Evolutionary conservation across 345 rosid genomes (phyloP), one percentile per base, ranked within the genome.

Genomic region (Rubroshorea leprosula): DNA sequence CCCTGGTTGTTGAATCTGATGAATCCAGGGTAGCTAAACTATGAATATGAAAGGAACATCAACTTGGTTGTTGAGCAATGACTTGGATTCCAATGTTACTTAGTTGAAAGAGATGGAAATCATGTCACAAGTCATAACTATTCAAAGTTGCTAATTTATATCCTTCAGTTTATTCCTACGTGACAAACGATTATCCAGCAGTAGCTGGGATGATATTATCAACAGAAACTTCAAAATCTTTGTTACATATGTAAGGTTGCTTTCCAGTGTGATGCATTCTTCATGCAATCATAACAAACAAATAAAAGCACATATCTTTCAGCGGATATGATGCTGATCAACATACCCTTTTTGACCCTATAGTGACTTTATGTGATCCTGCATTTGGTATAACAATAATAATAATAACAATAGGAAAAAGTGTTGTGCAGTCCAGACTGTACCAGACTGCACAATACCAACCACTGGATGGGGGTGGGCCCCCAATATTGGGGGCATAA

Each of bases 21-120:
- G 63, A 66, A 62, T 61, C 49, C 25, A 26, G 58, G 56, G 23
- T 51, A 29, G 58, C 4, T 46, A 51, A 72, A 55, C n/a, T n/a
- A n/a, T n/a, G n/a, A 55, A 23, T 51, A 50, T 24, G 59, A 70
- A 50, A 54, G 50, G 53, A 26, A 46, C 54, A 25, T 54, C 59
- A 26, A 60, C 65, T 67, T 60, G 72, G 60, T 59, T 75, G 86
- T 65, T 80, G 85, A 72, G 68, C 29, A 62, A 71, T 85, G 90
- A 83, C 87, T 71, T 75, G 93, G 83, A 85, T 60, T 69, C 78
- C 90, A 81, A 74, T 79, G 76, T 77, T 70, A 45, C 54, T 63
- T 51, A 67, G 76, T 79, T 76, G 80, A 78, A 67, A 78, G 81
- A 77, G 71, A 76, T 62, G 69, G 86, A 82, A 52, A 59, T 76